Percentiles rank a stretch among this genome's conserved stretches.
These are phyloP conservation scores for Stevia rebaudiana DNA, from an alignment of 140 eudicot species.

Conservation along the genomic window DNA sequence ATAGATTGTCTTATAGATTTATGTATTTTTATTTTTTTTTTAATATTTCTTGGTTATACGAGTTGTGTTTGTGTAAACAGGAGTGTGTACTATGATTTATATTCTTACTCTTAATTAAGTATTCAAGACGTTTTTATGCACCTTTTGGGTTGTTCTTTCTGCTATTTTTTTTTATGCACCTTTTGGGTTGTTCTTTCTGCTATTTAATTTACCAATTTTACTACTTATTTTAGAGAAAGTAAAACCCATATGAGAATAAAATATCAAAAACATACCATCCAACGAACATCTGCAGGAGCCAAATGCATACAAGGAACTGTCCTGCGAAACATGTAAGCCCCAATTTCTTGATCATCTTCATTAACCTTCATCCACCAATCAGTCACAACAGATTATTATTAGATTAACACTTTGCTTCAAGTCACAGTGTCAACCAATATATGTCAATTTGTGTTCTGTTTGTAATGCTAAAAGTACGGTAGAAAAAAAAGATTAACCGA, in stretches of 20 bases:
- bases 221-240: too few relatives aligned
- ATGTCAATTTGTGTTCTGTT: background rate
- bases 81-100: background rate
- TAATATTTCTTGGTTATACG: too few relatives aligned
- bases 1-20: too few relatives aligned
- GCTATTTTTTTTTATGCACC: too few relatives aligned
- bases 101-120: background rate
- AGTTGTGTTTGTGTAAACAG: background rate
- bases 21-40: too few relatives aligned
- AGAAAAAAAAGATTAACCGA: too few relatives aligned
- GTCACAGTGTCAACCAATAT: background rate
- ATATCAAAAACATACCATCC: slow-evolving; percentile 54
- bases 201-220: too few relatives aligned
- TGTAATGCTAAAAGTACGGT: too few relatives aligned
- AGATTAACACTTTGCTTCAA: background rate
- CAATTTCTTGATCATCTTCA: slow-evolving; percentile 91
- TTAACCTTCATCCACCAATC: slow-evolving; percentile 50
- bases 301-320: slow-evolving; percentile 79
- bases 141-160: too few relatives aligned
- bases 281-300: slow-evolving; percentile 74
- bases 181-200: too few relatives aligned
- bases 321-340: slow-evolving; percentile 94
- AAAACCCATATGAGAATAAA: background rate
- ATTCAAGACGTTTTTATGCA: background rate
- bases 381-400: background rate